Percentiles rank a stretch among this genome's conserved stretches.
Conservation (phyloP, 139 green algal species). For the Nannochloris sp. region DNA sequence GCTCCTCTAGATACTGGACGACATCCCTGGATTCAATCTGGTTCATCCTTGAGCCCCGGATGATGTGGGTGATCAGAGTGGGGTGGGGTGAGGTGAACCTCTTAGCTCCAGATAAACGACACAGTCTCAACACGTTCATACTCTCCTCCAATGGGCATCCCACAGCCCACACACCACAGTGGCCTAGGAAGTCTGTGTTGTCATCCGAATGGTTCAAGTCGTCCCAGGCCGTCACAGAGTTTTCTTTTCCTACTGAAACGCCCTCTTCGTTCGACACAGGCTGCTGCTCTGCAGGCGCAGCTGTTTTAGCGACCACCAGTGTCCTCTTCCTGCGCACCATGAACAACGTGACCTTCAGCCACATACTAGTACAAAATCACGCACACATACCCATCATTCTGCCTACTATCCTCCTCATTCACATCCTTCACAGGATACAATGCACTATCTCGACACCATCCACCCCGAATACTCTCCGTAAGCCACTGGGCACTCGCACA, state of each 20-base stretch:
- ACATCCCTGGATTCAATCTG: constrained; percentile 3
- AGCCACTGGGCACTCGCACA: constrained; percentile 15
- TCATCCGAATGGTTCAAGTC: constrained; percentile 18
- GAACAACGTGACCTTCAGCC: background rate
- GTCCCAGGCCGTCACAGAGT: background rate
- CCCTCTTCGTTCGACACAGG: background rate
- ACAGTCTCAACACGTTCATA: constrained; percentile 17
- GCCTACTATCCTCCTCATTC: background rate
- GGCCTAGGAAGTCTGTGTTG: constrained; percentile 19
- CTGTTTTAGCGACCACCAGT: background rate
- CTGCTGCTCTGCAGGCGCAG: background rate
- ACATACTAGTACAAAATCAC: background rate
- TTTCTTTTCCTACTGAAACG: background rate
- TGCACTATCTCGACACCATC: constrained; percentile 24
- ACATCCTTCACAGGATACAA: constrained; percentile 1
- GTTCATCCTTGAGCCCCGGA: constrained; percentile 16
- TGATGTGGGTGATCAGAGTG: constrained; percentile 22
- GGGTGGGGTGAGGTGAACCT: constrained; percentile 15
- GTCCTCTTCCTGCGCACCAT: background rate
- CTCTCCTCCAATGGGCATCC: constrained; percentile 24
- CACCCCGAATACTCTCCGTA: constrained; percentile 1
- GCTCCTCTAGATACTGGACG: background rate
- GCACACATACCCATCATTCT: background rate
- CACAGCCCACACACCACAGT: constrained; percentile 12
- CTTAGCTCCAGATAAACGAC: constrained; percentile 22